phyloP scores from a whole-genome alignment of 108 stramenopile species.

The Nitzschia sp. region DNA sequence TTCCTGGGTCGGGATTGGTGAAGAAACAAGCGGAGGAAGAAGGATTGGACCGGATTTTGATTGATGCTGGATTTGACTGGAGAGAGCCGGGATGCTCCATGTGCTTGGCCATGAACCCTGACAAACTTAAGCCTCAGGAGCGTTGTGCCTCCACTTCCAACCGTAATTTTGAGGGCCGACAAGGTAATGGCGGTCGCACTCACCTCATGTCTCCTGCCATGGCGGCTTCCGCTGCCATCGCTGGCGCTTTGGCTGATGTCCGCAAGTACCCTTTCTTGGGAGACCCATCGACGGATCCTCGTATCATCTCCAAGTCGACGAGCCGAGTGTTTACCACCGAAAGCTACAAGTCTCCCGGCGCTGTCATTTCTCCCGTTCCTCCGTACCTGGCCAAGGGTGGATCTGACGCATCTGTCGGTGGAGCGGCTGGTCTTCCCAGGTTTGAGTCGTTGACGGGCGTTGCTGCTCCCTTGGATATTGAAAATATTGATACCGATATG shows the following conservation, averaged over 20 bases:
- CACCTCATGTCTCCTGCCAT: constrained; percentile 93
- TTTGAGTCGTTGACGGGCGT: constrained; percentile 73
- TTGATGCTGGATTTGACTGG: constrained; percentile 94
- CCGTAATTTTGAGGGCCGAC: constrained; percentile 95
- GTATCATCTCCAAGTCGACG: constrained; percentile 32
- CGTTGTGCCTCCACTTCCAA: constrained; percentile 95
- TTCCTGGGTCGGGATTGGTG: constrained; percentile 93
- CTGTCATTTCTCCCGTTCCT: constrained; percentile 72
- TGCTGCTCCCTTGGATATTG: constrained; percentile 89
- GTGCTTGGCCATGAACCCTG: constrained; percentile 96
- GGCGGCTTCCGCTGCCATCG: constrained; percentile 90
- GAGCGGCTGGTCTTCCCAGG: constrained; percentile 68
- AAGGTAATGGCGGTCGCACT: constrained; percentile 92
- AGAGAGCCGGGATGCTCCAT: constrained; percentile 95
- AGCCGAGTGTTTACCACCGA: constrained; percentile 78
- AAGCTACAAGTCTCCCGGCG: constrained; percentile 53
- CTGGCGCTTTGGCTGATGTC: constrained; percentile 87
- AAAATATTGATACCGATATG: constrained; percentile 97
- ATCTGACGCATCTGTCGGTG: constrained; percentile 14
- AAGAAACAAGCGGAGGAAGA: constrained; percentile 93
- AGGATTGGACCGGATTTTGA: constrained; percentile 89
- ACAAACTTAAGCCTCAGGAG: constrained; percentile 90
- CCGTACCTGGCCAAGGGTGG: constrained; percentile 58
- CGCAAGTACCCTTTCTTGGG: constrained; percentile 85
- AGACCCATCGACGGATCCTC: constrained; percentile 62